A percentile compares a stretch with the other conserved stretches of the same genome.
These are phyloP conservation scores for Grigorovia humatica DNA, from an alignment of 805 yeast genomes.

Conservation along the genomic window DNA sequence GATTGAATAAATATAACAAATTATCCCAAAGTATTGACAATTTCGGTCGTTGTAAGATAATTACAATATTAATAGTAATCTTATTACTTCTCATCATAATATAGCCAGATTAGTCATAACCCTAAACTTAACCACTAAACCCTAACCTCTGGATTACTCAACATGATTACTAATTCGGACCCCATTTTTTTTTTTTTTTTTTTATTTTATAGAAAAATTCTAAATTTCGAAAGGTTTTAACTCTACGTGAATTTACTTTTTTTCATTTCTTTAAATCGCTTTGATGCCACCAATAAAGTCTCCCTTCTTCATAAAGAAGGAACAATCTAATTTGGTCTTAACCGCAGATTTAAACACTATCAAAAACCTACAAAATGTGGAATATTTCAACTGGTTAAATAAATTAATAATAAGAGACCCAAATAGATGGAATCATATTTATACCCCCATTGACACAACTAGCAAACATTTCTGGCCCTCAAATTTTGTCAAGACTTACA, in stretches of 20 bases:
- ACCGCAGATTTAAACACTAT: conserved; percentile 1
- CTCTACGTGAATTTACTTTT: too few species aligned
- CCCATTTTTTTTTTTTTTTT: too few species aligned
- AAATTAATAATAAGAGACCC: conserved; percentile 20
- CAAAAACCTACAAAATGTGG: conserved; percentile 11
- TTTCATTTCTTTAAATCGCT: background rate
- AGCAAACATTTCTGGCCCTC: conserved; percentile 12
- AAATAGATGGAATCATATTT: conserved; percentile 11
- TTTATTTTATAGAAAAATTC: too few species aligned
- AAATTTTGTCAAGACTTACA: background rate
- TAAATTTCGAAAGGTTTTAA: too few species aligned
- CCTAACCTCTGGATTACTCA: conserved; percentile 16
- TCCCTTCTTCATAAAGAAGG: background rate
- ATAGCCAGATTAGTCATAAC: background rate
- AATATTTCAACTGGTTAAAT: conserved; percentile 21
- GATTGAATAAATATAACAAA: conserved; percentile 31
- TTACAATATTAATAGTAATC: conserved; percentile 34
- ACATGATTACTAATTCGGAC: too few species aligned
- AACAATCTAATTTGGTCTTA: background rate
- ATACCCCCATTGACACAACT: background rate
- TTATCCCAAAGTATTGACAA: conserved; percentile 31
- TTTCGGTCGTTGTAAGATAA: conserved; percentile 40
- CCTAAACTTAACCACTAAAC: background rate
- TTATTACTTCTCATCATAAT: conserved; percentile 35
- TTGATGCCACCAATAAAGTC: background rate